Conservation (phyloP, 1,139 yeast species). For the Suzukiozyma palmioleophila region DNA sequence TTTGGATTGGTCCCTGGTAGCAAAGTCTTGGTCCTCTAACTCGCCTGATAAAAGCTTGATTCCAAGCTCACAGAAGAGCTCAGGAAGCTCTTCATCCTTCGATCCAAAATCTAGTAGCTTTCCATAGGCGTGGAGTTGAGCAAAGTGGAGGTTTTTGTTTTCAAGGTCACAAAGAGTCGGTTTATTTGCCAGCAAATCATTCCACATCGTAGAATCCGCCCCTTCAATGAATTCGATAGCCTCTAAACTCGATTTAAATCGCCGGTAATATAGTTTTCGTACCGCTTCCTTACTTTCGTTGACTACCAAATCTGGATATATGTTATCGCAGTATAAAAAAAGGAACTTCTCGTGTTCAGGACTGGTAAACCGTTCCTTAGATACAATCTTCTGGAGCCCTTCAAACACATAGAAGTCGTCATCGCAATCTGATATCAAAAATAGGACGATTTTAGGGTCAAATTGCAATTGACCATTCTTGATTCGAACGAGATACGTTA, state of each 20-base stretch:
- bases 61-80: conserved; percentile 1
- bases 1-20: conserved; percentile 1
- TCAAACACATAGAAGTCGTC: conserved; percentile 4
- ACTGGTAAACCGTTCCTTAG: neutral
- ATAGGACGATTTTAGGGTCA: conserved; percentile 14
- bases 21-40: conserved; percentile 1
- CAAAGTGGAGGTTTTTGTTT: conserved; percentile 5
- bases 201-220: conserved; percentile 1
- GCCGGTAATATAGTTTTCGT: neutral
- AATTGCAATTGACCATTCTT: conserved; percentile 12
- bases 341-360: conserved; percentile 1
- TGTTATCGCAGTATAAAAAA: neutral
- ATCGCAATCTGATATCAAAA: conserved; percentile 6
- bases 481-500: conserved; percentile 11
- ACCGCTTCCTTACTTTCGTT: neutral
- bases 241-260: neutral
- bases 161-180: conserved; percentile 4
- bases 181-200: conserved; percentile 4
- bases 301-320: conserved; percentile 3
- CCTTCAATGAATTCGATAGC: conserved; percentile 3
- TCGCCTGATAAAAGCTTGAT: neutral
- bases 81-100: conserved; percentile 1
- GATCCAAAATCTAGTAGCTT: conserved; percentile 3
- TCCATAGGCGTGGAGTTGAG: conserved; percentile 9
- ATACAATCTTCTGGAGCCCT: conserved; percentile 4